Percentiles rank a stretch among this genome's conserved stretches.
phyloP scores from a whole-genome alignment of 768 basidiomycete genomes.

The Boletus vermiculosoides region DNA sequence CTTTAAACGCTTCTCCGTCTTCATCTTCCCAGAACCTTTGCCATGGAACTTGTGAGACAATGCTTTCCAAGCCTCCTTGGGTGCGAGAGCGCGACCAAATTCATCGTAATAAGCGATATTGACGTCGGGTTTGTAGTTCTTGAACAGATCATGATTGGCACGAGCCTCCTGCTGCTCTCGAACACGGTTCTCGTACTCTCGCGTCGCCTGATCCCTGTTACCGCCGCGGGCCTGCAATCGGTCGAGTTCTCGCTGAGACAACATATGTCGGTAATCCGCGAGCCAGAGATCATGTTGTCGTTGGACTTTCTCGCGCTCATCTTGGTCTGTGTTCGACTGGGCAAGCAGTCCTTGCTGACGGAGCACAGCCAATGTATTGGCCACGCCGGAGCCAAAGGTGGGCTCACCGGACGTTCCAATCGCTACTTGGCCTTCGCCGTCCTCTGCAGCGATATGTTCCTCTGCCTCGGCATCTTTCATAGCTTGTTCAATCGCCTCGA shows the following conservation, averaged over 20 bases:
- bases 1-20: slow-evolving; percentile 94
- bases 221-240: slow-evolving; percentile 70
- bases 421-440: slow-evolving; percentile 31
- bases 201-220: slow-evolving; percentile 87
- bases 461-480: slow-evolving; percentile 63
- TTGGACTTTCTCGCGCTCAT: slow-evolving; percentile 79
- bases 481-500: slow-evolving; percentile 72
- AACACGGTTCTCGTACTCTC: slow-evolving; percentile 91
- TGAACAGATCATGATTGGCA: slow-evolving; percentile 77
- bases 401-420: slow-evolving; percentile 74
- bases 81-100: slow-evolving; percentile 81
- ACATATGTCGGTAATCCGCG: slow-evolving; percentile 73
- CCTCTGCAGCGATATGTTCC: slow-evolving; percentile 39
- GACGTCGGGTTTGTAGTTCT: slow-evolving; percentile 94
- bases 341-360: slow-evolving; percentile 90
- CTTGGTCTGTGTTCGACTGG: slow-evolving; percentile 56
- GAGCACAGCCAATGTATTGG: slow-evolving; percentile 83
- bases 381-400: slow-evolving; percentile 81
- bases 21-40: slow-evolving; percentile 94
- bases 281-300: slow-evolving; percentile 88
- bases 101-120: slow-evolving; percentile 97
- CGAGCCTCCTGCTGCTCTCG: slow-evolving; percentile 91
- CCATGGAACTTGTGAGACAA: slow-evolving; percentile 98
- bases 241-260: slow-evolving; percentile 80
- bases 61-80: slow-evolving; percentile 98